Conservation (phyloP, 345 rosid species). For the Lepidium sativum region DNA sequence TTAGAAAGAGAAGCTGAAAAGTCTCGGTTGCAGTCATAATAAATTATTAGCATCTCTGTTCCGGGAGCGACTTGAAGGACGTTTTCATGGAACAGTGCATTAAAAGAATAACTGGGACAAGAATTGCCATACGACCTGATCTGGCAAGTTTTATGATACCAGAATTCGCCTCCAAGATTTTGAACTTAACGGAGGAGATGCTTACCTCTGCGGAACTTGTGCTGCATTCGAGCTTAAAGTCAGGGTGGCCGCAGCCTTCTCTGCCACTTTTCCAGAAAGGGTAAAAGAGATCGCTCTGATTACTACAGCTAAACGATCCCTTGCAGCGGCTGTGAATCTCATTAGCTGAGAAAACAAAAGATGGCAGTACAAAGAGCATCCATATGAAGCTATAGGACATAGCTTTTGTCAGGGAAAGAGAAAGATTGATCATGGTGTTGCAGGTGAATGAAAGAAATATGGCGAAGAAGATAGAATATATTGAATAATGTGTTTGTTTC, state of each 20-base stretch:
- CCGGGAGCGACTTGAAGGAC: neutral
- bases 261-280: constrained; percentile 25
- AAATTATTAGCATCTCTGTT: constrained; percentile 15
- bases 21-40: constrained; percentile 12
- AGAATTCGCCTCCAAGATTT: constrained; percentile 3
- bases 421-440: neutral
- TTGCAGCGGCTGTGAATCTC: constrained; percentile 3
- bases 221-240: constrained; percentile 18
- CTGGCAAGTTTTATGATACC: constrained; percentile 11
- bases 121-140: constrained; percentile 8
- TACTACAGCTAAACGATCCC: neutral
- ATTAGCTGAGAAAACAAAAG: neutral
- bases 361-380: neutral
- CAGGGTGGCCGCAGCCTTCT: constrained; percentile 27
- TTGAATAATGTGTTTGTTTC: no score
- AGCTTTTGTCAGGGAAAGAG: neutral
- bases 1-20: neutral
- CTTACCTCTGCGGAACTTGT: neutral
- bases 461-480: neutral
- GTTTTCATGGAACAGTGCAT: neutral
- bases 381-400: neutral
- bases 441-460: neutral
- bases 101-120: constrained; percentile 8
- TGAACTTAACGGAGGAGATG: constrained; percentile 11
- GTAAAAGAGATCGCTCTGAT: neutral